These are phyloP conservation scores for Camelina hispida DNA, from an alignment of 345 rosid genomes.

Conservation along the genomic window DNA sequence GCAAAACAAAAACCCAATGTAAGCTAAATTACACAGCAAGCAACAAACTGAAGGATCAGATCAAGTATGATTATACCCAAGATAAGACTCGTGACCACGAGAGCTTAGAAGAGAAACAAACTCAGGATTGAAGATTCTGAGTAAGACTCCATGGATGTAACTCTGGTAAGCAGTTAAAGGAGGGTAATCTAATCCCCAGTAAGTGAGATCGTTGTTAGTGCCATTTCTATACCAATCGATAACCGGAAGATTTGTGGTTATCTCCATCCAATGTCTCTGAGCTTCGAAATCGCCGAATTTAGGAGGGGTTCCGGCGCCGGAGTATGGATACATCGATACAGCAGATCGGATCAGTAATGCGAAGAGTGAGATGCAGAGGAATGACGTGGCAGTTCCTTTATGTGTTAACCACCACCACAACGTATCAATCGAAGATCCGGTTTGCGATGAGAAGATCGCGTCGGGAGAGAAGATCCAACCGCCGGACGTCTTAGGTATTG, in stretches of 20 bases:
- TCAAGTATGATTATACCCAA: slow-evolving; percentile 57
- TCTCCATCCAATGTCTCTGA: slow-evolving; percentile 99
- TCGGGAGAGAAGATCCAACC: too few species aligned
- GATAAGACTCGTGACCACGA: slow-evolving; percentile 75
- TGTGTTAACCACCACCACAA: slow-evolving; percentile 53
- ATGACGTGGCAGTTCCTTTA: slow-evolving; percentile 51
- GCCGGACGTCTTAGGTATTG: too few species aligned
- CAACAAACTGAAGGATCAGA: not conserved
- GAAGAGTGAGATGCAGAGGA: slow-evolving; percentile 63
- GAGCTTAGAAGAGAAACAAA: slow-evolving; percentile 72
- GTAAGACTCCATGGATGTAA: slow-evolving; percentile 74
- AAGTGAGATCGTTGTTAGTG: slow-evolving; percentile 72
- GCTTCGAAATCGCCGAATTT: slow-evolving; percentile 96
- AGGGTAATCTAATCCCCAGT: slow-evolving; percentile 99
- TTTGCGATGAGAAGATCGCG: too few species aligned
- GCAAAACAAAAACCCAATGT: slow-evolving; percentile 43
- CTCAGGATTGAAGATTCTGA: slow-evolving; percentile 64
- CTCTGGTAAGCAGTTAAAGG: slow-evolving; percentile 97
- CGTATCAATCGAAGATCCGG: slow-evolving; percentile 21
- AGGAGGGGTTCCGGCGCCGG: slow-evolving; percentile 83
- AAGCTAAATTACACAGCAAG: too few species aligned
- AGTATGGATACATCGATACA: slow-evolving; percentile 74
- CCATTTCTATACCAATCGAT: slow-evolving; percentile 75
- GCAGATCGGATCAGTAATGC: slow-evolving; percentile 72
- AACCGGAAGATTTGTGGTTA: slow-evolving; percentile 71